phyloP scores from a whole-genome alignment of 2,329 filamentous ascomycete species.

The Cryphonectria naterciae region DNA sequence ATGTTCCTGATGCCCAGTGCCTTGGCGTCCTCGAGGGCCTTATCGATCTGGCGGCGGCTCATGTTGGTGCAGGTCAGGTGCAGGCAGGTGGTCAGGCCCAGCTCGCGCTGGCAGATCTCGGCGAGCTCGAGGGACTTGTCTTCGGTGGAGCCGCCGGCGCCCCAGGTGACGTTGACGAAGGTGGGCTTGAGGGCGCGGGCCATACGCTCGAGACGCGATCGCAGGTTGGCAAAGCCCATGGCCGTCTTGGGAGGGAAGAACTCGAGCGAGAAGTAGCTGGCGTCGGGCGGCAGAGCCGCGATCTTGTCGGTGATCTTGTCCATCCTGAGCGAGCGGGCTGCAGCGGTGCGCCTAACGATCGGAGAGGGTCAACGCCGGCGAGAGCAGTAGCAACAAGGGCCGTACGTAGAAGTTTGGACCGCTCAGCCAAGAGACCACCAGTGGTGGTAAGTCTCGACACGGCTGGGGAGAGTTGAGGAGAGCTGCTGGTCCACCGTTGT shows the following conservation, averaged over 20 bases:
- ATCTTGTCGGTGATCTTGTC: slow-evolving; percentile 96
- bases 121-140: slow-evolving; percentile 91
- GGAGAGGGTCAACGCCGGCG: background rate
- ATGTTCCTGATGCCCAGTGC: slow-evolving; percentile 92
- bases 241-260: slow-evolving; percentile 98
- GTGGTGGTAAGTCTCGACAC: background rate
- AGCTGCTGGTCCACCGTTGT: background rate
- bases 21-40: slow-evolving; percentile 88
- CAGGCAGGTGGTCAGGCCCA: slow-evolving; percentile 91
- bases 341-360: background rate
- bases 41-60: slow-evolving; percentile 83
- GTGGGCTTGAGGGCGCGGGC: slow-evolving; percentile 85
- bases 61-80: slow-evolving; percentile 99
- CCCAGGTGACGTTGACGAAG: slow-evolving; percentile 98
- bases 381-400: background rate
- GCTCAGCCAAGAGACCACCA: background rate
- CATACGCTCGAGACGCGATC: slow-evolving; percentile 93
- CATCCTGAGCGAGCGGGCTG: slow-evolving; percentile 50
- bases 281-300: slow-evolving; percentile 79
- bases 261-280: slow-evolving; percentile 92
- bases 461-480: background rate
- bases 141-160: slow-evolving; percentile 89
- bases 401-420: background rate
- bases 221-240: slow-evolving; percentile 93
- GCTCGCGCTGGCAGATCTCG: slow-evolving; percentile 89